Conservation (phyloP, 805 yeast species). For the Millerozyma miso region DNA sequence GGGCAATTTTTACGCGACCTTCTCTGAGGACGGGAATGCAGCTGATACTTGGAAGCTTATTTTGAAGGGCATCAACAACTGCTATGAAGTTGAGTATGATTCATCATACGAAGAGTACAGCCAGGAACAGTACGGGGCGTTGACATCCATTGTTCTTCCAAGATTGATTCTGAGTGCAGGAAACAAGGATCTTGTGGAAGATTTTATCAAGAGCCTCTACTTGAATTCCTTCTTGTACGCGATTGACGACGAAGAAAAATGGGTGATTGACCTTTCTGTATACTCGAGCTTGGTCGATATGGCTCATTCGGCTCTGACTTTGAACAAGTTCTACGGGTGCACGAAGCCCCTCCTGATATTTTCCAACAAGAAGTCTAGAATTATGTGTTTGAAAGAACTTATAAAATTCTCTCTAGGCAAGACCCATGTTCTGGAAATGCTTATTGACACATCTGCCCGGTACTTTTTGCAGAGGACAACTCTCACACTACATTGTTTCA, state of each 20-base stretch:
- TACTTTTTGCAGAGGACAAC: slow-evolving; percentile 57
- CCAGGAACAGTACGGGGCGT: slow-evolving; percentile 37
- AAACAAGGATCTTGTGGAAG: slow-evolving; percentile 29
- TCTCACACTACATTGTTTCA: slow-evolving; percentile 56
- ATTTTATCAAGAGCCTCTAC: slow-evolving; percentile 50
- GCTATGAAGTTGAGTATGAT: slow-evolving; percentile 29
- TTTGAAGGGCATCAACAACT: slow-evolving; percentile 36
- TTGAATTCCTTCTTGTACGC: slow-evolving; percentile 55
- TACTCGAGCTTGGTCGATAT: slow-evolving; percentile 32
- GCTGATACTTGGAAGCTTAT: slow-evolving; percentile 38
- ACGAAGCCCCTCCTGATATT: slow-evolving; percentile 46
- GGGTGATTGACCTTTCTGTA: slow-evolving; percentile 16
- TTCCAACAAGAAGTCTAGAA: slow-evolving; percentile 46
- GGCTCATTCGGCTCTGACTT: slow-evolving; percentile 36
- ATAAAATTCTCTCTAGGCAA: slow-evolving; percentile 34
- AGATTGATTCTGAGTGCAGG: slow-evolving; percentile 19
- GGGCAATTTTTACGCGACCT: slow-evolving; percentile 7
- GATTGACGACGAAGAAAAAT: slow-evolving; percentile 49
- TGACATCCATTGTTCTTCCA: slow-evolving; percentile 42
- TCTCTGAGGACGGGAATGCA: slow-evolving; percentile 8
- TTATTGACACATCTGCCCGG: slow-evolving; percentile 13
- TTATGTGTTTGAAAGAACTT: slow-evolving; percentile 50
- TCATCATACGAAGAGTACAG: slow-evolving; percentile 41
- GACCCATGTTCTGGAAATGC: slow-evolving; percentile 17
- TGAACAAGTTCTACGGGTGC: slow-evolving; percentile 57